These are phyloP conservation scores for Brassica napus DNA, from an alignment of 345 rosid genomes.

Conservation along the genomic window Da-Ae NC_063445.1:2574001-2574500, in stretches of 20 bases:
- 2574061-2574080: slow-evolving; percentile 17
- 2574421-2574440: background rate
- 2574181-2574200: slow-evolving; percentile 93
- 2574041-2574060: slow-evolving; percentile 13
- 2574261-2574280: slow-evolving; percentile 85
- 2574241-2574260: slow-evolving; percentile 79
- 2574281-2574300: slow-evolving; percentile 78
- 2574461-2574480: too few species aligned
- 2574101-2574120: slow-evolving; percentile 92
- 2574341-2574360: slow-evolving; percentile 82
- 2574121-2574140: slow-evolving; percentile 94
- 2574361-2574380: slow-evolving; percentile 91
- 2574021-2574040: background rate
- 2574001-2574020: background rate
- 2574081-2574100: slow-evolving; percentile 15
- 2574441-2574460: slow-evolving; percentile 22
- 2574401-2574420: slow-evolving; percentile 63
- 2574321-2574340: slow-evolving; percentile 58
- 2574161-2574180: slow-evolving; percentile 79
- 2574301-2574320: slow-evolving; percentile 61
- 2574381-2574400: slow-evolving; percentile 88
- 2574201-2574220: slow-evolving; percentile 94
- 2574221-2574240: slow-evolving; percentile 86
- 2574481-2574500: too few species aligned
- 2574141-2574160: slow-evolving; percentile 90